A percentile compares a stretch with the other conserved stretches of the same genome.
These are phyloP conservation scores for Taphrina deformans DNA, from an alignment of 1,139 yeast species.

Conservation along the genomic window DNA sequence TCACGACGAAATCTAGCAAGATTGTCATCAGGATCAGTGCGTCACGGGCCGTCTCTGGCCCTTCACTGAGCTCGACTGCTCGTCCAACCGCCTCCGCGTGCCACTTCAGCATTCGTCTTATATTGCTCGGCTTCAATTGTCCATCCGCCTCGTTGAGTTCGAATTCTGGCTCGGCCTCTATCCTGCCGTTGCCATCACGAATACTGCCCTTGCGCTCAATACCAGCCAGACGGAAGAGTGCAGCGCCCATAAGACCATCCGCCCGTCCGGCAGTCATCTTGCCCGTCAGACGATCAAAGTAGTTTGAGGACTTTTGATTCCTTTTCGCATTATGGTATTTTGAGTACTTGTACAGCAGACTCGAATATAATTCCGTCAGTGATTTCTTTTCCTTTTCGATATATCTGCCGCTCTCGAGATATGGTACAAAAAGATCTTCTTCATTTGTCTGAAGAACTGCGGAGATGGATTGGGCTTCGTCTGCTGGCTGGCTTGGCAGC, in stretches of 20 bases:
- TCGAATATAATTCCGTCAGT: slow-evolving; percentile 61
- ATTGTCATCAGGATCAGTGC: slow-evolving; percentile 68
- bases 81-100: slow-evolving; percentile 80
- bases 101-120: slow-evolving; percentile 67
- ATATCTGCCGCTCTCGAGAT: slow-evolving; percentile 65
- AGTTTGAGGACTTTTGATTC: slow-evolving; percentile 33
- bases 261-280: slow-evolving; percentile 18
- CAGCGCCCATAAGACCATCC: slow-evolving; percentile 27
- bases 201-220: slow-evolving; percentile 38
- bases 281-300: slow-evolving; percentile 32
- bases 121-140: slow-evolving; percentile 44
- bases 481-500: slow-evolving; percentile 43
- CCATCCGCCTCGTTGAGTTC: slow-evolving; percentile 33
- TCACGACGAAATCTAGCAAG: slow-evolving; percentile 68
- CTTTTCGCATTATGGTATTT: slow-evolving; percentile 26
- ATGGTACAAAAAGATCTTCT: slow-evolving; percentile 71
- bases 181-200: slow-evolving; percentile 42
- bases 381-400: slow-evolving; percentile 72
- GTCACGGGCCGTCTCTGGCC: slow-evolving; percentile 59
- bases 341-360: slow-evolving; percentile 38
- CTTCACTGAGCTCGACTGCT: slow-evolving; percentile 69
- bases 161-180: slow-evolving; percentile 40
- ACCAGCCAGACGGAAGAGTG: slow-evolving; percentile 34
- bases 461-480: slow-evolving; percentile 46
- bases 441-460: slow-evolving; percentile 68